phyloP scores from a whole-genome alignment of 1,284 basidiomycete species.

The Naganishia liquefaciens region DNA sequence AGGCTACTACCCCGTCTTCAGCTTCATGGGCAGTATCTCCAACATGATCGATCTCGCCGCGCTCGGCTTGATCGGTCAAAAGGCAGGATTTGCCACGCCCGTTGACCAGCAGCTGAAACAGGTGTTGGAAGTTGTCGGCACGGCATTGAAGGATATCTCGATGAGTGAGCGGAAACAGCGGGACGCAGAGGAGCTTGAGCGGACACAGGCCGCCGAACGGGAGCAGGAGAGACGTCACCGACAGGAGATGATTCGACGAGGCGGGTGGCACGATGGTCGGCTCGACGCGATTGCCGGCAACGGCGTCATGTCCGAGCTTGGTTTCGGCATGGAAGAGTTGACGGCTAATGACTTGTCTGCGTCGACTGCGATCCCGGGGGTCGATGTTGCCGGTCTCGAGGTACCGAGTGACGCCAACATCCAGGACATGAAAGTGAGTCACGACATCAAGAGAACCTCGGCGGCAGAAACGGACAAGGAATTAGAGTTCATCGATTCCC shows the following conservation, averaged over 20 bases:
- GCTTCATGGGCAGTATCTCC: slow-evolving; percentile 80
- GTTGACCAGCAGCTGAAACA: slow-evolving; percentile 82
- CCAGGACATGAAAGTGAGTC: neutral
- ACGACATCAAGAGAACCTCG: slow-evolving; percentile 3
- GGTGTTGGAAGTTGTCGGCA: slow-evolving; percentile 77
- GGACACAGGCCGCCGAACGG: slow-evolving; percentile 31
- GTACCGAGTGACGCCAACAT: slow-evolving; percentile 6
- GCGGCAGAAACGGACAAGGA: slow-evolving; percentile 47
- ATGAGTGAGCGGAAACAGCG: slow-evolving; percentile 47
- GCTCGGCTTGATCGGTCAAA: slow-evolving; percentile 90
- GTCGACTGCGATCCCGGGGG: slow-evolving; percentile 36
- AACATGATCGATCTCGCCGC: slow-evolving; percentile 89
- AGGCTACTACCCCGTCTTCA: slow-evolving; percentile 82
- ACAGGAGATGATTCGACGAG: slow-evolving; percentile 59
- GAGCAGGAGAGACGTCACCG: slow-evolving; percentile 40
- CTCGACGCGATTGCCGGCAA: slow-evolving; percentile 77
- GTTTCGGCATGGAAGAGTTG: slow-evolving; percentile 69
- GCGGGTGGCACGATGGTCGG: slow-evolving; percentile 77
- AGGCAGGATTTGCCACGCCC: slow-evolving; percentile 83
- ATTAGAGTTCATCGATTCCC: slow-evolving; percentile 60
- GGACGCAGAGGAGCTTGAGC: slow-evolving; percentile 37
- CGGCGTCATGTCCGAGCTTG: slow-evolving; percentile 78
- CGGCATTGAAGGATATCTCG: slow-evolving; percentile 67
- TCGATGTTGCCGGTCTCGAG: slow-evolving; percentile 35
- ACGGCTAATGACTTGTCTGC: slow-evolving; percentile 52